phyloP scores from a whole-genome alignment of 192 early-diverging fungal genomes.

The Mycoemilia scoparia region DNA sequence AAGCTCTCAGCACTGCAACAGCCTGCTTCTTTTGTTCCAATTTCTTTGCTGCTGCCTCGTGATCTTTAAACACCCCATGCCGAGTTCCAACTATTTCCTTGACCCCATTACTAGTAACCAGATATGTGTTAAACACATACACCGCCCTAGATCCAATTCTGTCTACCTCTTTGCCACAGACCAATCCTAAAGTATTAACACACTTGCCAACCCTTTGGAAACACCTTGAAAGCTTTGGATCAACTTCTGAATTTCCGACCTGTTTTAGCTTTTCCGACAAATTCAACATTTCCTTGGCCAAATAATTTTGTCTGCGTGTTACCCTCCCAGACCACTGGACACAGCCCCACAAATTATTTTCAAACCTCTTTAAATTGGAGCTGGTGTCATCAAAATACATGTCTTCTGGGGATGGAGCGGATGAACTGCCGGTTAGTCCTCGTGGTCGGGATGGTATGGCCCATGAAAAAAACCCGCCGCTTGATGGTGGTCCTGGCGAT shows the following conservation, averaged over 20 bases:
- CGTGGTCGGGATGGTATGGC: too few species aligned
- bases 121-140: conserved; percentile 17
- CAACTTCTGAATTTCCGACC: conserved; percentile 19
- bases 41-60: conserved; percentile 25
- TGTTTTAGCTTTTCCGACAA: conserved; percentile 13
- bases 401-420: too few species aligned
- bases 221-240: conserved; percentile 8
- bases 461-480: conserved; percentile 21
- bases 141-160: conserved; percentile 24
- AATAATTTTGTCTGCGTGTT: conserved; percentile 18
- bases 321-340: conserved; percentile 27
- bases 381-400: too few species aligned
- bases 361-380: too few species aligned
- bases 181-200: conserved; percentile 8
- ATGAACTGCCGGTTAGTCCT: too few species aligned
- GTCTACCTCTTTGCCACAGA: conserved; percentile 19
- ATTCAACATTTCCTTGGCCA: conserved; percentile 6
- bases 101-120: conserved; percentile 15
- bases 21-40: conserved; percentile 29
- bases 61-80: conserved; percentile 27
- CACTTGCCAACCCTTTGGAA: conserved; percentile 26
- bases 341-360: conserved; percentile 9
- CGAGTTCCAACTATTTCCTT: conserved; percentile 21
- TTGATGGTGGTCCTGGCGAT: conserved; percentile 2
- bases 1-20: conserved; percentile 24